A percentile compares a stretch with the other conserved stretches of the same genome.
Evolutionary conservation across 768 basidiomycete genomes (phyloP).

Genomic region (Boletus eberwhitei): DNA sequence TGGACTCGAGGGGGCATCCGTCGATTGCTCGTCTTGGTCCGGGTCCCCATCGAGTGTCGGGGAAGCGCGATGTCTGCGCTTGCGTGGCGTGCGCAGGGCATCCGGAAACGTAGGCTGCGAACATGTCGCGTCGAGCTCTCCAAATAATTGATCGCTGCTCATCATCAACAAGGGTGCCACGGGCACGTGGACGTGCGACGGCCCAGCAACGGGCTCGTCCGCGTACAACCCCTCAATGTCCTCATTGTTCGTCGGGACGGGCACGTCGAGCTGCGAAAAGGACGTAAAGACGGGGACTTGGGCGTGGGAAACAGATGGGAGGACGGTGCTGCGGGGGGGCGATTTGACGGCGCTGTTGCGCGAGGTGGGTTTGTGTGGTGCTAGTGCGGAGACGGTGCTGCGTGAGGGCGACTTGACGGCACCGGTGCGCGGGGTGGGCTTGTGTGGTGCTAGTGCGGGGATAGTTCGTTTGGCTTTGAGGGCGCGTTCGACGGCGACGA

Average conservation of each 20-base stretch:
- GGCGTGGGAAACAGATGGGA: constrained; percentile 15
- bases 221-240: constrained; percentile 36
- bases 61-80: constrained; percentile 22
- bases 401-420: constrained; percentile 19
- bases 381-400: constrained; percentile 9
- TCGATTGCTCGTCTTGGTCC: constrained; percentile 8
- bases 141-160: constrained; percentile 15
- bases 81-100: constrained; percentile 32
- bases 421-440: constrained; percentile 8
- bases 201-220: constrained; percentile 30
- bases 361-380: background rate
- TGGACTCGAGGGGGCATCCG: constrained; percentile 24
- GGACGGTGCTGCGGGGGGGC: constrained; percentile 19
- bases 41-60: background rate
- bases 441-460: constrained; percentile 7
- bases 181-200: constrained; percentile 16
- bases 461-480: constrained; percentile 41
- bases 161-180: constrained; percentile 25
- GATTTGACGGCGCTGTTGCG: constrained; percentile 16
- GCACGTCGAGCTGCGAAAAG: constrained; percentile 35
- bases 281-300: constrained; percentile 20
- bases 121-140: constrained; percentile 1
- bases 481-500: constrained; percentile 51
- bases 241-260: constrained; percentile 31
- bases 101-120: constrained; percentile 20